Percentiles rank a stretch among this genome's conserved stretches.
phyloP scores from a whole-genome alignment of 1,284 basidiomycete genomes.

The Lentinus polychrous region DNA sequence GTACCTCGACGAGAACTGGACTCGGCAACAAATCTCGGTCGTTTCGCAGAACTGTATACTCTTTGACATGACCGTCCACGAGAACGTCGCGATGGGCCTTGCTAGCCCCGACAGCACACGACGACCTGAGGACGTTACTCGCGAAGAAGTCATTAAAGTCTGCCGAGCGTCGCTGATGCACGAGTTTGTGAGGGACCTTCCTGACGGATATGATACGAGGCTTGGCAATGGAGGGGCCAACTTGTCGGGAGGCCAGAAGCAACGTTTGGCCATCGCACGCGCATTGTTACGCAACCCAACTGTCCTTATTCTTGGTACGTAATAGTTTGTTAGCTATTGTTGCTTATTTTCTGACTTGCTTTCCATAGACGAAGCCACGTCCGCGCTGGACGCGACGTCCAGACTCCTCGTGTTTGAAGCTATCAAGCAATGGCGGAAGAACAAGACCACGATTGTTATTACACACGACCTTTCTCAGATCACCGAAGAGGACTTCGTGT shows the following conservation, averaged over 20 bases:
- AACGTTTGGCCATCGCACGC: conserved; percentile 87
- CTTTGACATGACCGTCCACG: conserved; percentile 78
- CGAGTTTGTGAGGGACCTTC: conserved; percentile 79
- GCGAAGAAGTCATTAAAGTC: conserved; percentile 73
- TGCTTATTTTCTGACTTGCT: conserved; percentile 3
- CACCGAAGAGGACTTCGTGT: conserved; percentile 75
- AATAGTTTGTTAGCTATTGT: conserved; percentile 1
- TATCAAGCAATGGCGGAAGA: conserved; percentile 75
- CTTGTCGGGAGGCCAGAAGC: conserved; percentile 90
- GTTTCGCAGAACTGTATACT: conserved; percentile 78
- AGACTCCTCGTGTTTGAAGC: conserved; percentile 87
- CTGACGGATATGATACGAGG: conserved; percentile 83
- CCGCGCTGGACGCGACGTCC: conserved; percentile 87
- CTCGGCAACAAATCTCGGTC: conserved; percentile 66
- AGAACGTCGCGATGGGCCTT: conserved; percentile 84
- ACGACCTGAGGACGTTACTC: conserved; percentile 41
- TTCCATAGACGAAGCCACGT: conserved; percentile 86
- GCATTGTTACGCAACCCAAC: conserved; percentile 84
- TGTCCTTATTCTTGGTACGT: conserved; percentile 85
- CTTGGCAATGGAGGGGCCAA: conserved; percentile 71
- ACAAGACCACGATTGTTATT: conserved; percentile 92
- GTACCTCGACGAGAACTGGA: conserved; percentile 74
- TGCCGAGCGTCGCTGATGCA: conserved; percentile 86
- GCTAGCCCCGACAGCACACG: conserved; percentile 41
- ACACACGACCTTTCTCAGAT: conserved; percentile 94